Percentiles rank a stretch among this genome's conserved stretches.
Evolutionary conservation across 257 asterid genomes (phyloP).

Genomic region (Salvia hispanica): DNA sequence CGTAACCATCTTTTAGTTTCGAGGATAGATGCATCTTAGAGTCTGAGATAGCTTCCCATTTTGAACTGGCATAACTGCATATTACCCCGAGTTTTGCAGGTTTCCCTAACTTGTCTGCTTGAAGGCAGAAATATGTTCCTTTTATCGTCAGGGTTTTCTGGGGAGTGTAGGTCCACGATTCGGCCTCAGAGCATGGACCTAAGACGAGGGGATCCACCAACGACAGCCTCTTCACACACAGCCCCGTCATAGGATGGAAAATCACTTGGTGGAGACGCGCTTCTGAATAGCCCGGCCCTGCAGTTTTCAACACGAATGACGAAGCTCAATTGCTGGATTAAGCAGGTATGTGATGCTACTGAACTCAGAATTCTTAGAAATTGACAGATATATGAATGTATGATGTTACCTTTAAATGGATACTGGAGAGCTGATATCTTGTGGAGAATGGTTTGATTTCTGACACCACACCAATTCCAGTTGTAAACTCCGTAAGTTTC

Average conservation of each 20-base stretch:
- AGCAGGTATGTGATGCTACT: conserved; percentile 9
- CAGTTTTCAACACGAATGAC: conserved; percentile 25
- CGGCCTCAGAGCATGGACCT: conserved; percentile 83
- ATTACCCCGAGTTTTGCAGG: conserved; percentile 72
- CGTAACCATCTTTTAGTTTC: conserved; percentile 57
- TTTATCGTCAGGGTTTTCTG: conserved; percentile 51
- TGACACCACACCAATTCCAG: conserved; percentile 72
- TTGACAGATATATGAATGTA: neutral
- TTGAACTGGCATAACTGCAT: conserved; percentile 55
- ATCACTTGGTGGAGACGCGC: conserved; percentile 55
- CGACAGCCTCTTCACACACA: conserved; percentile 58
- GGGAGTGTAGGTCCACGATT: conserved; percentile 65
- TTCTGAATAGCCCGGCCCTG: conserved; percentile 77
- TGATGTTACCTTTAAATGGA: conserved; percentile 67
- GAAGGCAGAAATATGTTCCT: conserved; percentile 76
- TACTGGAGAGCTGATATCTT: conserved; percentile 70
- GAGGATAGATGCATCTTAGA: conserved; percentile 90
- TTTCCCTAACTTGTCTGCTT: conserved; percentile 56
- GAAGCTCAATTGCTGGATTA: neutral
- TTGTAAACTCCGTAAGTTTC: conserved; percentile 75
- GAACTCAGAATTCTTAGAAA: neutral
- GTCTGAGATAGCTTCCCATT: conserved; percentile 77
- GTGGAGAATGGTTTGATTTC: conserved; percentile 61
- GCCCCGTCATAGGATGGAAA: conserved; percentile 84
- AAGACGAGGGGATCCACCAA: conserved; percentile 53